Percentiles rank a stretch among this genome's conserved stretches.
phyloP scores from a whole-genome alignment of 768 basidiomycete species.

The Naematelia aurantialba region DNA sequence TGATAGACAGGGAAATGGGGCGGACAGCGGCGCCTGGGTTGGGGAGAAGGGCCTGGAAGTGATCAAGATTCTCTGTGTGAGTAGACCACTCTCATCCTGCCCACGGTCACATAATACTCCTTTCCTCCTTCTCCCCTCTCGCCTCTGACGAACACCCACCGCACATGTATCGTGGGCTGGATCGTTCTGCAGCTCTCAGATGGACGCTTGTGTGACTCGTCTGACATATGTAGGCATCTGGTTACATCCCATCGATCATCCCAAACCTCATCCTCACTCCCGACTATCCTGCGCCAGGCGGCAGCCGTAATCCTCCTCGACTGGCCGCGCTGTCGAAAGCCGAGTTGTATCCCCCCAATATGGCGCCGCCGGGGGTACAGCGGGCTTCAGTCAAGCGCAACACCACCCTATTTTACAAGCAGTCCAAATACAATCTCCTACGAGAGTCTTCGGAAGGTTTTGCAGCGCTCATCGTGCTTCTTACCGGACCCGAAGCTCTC shows the following conservation, averaged over 20 bases:
- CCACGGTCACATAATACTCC: background rate
- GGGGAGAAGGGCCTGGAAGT: slow-evolving; percentile 23
- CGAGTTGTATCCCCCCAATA: slow-evolving; percentile 22
- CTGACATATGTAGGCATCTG: slow-evolving; percentile 12
- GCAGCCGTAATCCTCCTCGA: background rate
- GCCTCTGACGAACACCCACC: background rate
- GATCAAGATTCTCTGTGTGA: slow-evolving; percentile 29
- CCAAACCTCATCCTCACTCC: slow-evolving; percentile 32
- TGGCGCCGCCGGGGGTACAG: slow-evolving; percentile 30
- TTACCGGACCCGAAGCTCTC: slow-evolving; percentile 57
- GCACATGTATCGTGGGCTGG: background rate
- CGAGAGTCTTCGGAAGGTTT: slow-evolving; percentile 98
- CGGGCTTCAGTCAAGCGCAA: slow-evolving; percentile 35
- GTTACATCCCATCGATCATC: slow-evolving; percentile 23
- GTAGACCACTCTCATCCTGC: slow-evolving; percentile 11
- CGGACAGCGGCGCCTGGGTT: background rate
- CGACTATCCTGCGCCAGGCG: slow-evolving; percentile 21
- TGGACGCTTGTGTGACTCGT: background rate
- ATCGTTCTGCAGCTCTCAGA: too few relatives aligned
- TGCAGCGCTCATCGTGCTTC: slow-evolving; percentile 81
- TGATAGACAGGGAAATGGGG: slow-evolving; percentile 12
- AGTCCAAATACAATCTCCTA: slow-evolving; percentile 96
- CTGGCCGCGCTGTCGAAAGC: background rate
- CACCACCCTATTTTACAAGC: slow-evolving; percentile 52
- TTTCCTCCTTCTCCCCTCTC: background rate